Base-by-base conservation (phyloP, 345 rosid genomes). In the Excoecaria cochinchinensis region DNA sequence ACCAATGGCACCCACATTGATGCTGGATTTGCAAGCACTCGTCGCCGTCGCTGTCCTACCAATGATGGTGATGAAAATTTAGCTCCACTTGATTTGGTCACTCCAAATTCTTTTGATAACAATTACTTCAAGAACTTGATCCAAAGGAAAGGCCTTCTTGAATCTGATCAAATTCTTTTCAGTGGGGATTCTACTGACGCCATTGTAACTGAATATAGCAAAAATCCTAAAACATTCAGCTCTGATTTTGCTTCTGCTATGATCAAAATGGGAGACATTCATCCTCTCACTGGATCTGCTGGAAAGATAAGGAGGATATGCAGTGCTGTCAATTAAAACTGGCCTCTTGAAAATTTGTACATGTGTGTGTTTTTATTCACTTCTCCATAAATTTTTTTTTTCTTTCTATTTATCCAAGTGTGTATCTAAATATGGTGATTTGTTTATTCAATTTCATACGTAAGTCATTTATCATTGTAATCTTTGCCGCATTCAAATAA, bases 201-300 rank as follows among this genome's bases (percentile, higher is more conserved):
- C 7, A 70, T 70, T 11, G 79, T 77, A 3, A 0, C 48, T 1
- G 79, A 63, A 40, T 77, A 77, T 36, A 77, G 75, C 52, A 16
- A 8, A 24, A 70, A 21, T 21, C 74, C n/a, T 6, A 9, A 47
- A 2, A 24, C 39, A 31, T 77, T 77, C 61, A 57, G 59, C 2
- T 78, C 83, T 3, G 88, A 85, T 78, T 87, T 57, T 7, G 78
- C 62, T 12, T 71, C 84, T 55, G 88, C 90, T 24, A 87, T 85
- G 90, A 74, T 85, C 59, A 87, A 82, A 56, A 87, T 85, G 88
- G 88, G 87, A 70, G 77, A 87, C 63, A 80, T 87, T 11, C 59
- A 75, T 36, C 72, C 86, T 39, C 82, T 82, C 7, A 83, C 85
- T 0, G 87, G 86, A 31, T 57, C 87, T 52, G 74, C 80, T 13